Base-by-base conservation (phyloP, 179 eudicot species). In the Gypsophila paniculata region DNA sequence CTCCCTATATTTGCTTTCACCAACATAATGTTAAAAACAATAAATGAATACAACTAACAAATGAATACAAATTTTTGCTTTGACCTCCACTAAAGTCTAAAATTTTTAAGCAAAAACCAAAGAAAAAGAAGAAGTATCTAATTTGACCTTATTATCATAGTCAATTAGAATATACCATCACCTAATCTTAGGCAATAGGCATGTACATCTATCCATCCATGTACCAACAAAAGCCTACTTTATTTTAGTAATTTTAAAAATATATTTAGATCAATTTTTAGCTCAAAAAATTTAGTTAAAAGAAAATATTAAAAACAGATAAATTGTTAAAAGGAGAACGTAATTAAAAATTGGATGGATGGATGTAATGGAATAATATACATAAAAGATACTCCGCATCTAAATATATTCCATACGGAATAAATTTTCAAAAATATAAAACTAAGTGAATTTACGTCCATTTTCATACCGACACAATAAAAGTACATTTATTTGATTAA, bases 171-270 rank as follows among this genome's bases (percentile, higher is more conserved):
- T 75, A 68, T 65, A 65, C 53, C 51, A 29, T 42, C 32, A 19
- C 32, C 67, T 51, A 57, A 52, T 36, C 71, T 78, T 62, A 62
- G 46, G 65, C 71, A 49, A 73, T 62, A 62, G 46, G 65, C 71
- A 49, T 46, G 9, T 21, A 39, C 23, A 19, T 70, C 19, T 17
- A 72, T 72, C 63, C 17, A 23, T n/a, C 22, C 51, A 74, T 60
- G 21, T 75, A 66, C 69, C 72, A 79, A 79, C 82, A 79, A 79
- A 66, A 75, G 4, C 64, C 51, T 44, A 65, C 82, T 74, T 78
- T 74, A 64, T 78, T 62, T 53, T 14, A 42, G 71, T 34, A 55
- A 42, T 42, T 42, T 2, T 42, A 42, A 42, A 57, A 22, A 6
- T 57, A 1, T 8, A 0, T 4, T 12, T 51, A 51, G 4, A 51